Base-by-base conservation (phyloP, 805 yeast genomes). In the Saccharomycopsis fibuligera region DNA sequence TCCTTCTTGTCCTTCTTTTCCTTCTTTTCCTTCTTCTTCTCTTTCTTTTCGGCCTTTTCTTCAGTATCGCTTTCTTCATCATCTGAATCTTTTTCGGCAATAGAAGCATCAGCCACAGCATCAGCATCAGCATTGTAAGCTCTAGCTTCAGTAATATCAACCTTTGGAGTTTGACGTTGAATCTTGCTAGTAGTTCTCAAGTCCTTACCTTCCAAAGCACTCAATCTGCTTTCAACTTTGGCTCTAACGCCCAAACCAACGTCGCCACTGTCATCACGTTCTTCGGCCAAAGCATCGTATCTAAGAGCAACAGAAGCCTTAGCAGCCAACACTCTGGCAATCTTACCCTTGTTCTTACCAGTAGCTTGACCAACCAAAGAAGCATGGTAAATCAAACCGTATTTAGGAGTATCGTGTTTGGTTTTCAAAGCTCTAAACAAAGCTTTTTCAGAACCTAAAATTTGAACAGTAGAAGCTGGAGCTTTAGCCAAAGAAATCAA, bases 381-480 rank as follows among this genome's bases (percentile, higher is more conserved):
- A 41, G 96, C 86, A 73, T 90, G 96, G 76, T 90, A 89, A 62
- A 89, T 87, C 65, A 89, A 79, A 63, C 97, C 97, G 68, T 89
- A 89, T 68, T 89, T 89, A 59, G 97, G 97, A 58, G 97, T 89
- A 73, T 90, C 87, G 67, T 95, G 96, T 72, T 89, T 89, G 56
- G 96, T 90, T 75, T 89, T 89, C 68, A 89, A 79, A 56, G 97
- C 97, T 72, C 96, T 82, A 77, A 89, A 89, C 58, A 89, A 76
- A 47, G 96, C 96, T 78, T 89, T 89, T 73, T 89, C 97, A 61
- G 97, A 96, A 72, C 97, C 97, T 64, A 89, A 77, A 60, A 89
- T 89, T 76, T 93, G 99, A 56, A 93, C 84, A 50, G 99, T 93
- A 21, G 99, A 93, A 54, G 99, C 98, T 58, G 99, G 98, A 44